phyloP scores from a whole-genome alignment of 768 basidiomycete species.

The Mycena latifolia region DNA sequence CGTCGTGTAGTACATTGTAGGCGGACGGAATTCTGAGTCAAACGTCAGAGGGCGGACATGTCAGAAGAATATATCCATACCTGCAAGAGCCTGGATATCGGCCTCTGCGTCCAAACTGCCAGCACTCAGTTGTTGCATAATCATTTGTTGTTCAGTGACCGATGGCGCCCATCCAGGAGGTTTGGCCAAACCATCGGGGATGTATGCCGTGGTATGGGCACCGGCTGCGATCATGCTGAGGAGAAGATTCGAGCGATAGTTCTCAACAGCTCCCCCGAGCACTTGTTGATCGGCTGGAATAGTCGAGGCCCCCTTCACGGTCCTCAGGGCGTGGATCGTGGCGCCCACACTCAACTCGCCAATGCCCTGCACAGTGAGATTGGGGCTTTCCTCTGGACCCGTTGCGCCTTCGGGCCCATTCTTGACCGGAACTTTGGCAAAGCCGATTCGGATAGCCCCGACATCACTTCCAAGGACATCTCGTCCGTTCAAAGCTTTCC shows the following conservation, averaged over 20 bases:
- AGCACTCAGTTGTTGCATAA: conserved; percentile 91
- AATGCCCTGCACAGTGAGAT: conserved; percentile 81
- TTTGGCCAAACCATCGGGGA: conserved; percentile 69
- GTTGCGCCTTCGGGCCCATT: conserved; percentile 75
- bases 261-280: conserved; percentile 91
- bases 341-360: conserved; percentile 90
- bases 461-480: conserved; percentile 97
- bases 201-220: conserved; percentile 67
- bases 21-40: conserved; percentile 86
- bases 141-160: conserved; percentile 96
- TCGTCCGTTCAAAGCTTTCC: conserved; percentile 95
- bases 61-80: conserved; percentile 59
- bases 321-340: conserved; percentile 88
- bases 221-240: conserved; percentile 90
- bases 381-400: conserved; percentile 72
- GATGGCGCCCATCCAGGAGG: conserved; percentile 76
- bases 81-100: conserved; percentile 88
- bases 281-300: conserved; percentile 96
- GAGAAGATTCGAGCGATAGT: conserved; percentile 92
- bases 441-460: conserved; percentile 96
- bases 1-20: conserved; percentile 96
- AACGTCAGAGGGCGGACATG: conserved; percentile 22
- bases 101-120: conserved; percentile 83
- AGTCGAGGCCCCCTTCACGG: conserved; percentile 92
- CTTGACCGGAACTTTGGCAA: conserved; percentile 96